phyloP scores from a whole-genome alignment of 345 rosid species.

The Moricandia moricandioides region DNA sequence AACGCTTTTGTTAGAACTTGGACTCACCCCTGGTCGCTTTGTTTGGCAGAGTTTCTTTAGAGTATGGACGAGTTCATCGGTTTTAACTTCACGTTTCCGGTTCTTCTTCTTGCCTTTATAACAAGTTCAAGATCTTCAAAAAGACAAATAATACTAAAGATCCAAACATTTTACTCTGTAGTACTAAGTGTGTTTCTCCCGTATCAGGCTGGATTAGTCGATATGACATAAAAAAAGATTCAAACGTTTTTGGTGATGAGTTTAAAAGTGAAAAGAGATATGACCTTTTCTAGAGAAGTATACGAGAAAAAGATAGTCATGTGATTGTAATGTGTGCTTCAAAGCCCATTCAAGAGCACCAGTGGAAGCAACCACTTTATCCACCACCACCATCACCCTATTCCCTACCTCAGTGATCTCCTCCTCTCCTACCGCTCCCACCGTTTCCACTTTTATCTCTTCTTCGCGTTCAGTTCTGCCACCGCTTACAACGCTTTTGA shows the following conservation, averaged over 20 bases:
- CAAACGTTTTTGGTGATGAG: neutral
- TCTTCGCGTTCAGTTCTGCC: slow-evolving; percentile 3
- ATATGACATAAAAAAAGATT: neutral
- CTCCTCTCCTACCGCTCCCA: slow-evolving; percentile 1
- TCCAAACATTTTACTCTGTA: neutral
- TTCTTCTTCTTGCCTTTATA: slow-evolving; percentile 35
- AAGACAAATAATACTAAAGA: neutral
- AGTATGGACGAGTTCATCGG: slow-evolving; percentile 48
- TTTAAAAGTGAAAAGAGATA: neutral
- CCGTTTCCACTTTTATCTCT: slow-evolving; percentile 3
- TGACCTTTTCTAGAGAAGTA: slow-evolving; percentile 49
- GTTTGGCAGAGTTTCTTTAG: slow-evolving; percentile 59
- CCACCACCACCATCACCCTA: slow-evolving; percentile 86
- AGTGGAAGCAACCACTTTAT: slow-evolving; percentile 59
- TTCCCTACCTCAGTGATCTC: slow-evolving; percentile 39
- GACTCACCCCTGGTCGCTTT: slow-evolving; percentile 68
- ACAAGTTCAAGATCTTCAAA: neutral
- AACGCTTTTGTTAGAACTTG: slow-evolving; percentile 5
- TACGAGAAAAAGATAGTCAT: slow-evolving; percentile 65
- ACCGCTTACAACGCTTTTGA: slow-evolving; percentile 13
- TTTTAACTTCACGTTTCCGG: slow-evolving; percentile 45
- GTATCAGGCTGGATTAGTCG: neutral
- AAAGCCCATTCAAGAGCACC: slow-evolving; percentile 93
- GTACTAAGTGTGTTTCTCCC: neutral
- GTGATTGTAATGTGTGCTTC: slow-evolving; percentile 55